Evolutionary conservation across 257 asterid genomes (phyloP).

Genomic region (Forsythia viridissima): DNA sequence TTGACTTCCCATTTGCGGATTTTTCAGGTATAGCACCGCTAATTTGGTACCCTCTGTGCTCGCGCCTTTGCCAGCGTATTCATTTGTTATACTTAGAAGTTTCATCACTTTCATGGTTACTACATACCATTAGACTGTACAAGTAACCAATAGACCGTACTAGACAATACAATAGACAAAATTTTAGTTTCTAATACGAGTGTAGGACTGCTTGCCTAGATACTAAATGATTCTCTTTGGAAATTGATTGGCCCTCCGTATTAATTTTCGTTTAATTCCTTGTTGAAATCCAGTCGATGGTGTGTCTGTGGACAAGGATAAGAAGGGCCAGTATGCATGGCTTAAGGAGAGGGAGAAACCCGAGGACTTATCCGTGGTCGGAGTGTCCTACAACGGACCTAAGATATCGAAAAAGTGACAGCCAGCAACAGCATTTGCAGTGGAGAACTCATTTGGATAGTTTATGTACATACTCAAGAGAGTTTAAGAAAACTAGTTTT

Average conservation of each 20-base stretch:
- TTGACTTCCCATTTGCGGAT: conserved; percentile 50
- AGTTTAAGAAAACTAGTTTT: background rate
- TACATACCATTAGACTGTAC: too few species aligned
- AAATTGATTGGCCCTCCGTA: too few species aligned
- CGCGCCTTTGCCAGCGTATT: background rate
- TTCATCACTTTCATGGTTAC: too few species aligned
- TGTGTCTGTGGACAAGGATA: conserved; percentile 28
- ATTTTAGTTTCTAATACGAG: too few species aligned
- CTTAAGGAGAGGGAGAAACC: conserved; percentile 81
- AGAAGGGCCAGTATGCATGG: conserved; percentile 60
- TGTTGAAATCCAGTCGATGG: conserved; percentile 34
- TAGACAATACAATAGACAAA: too few species aligned
- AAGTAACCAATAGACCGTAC: too few species aligned
- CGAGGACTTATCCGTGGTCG: conserved; percentile 54
- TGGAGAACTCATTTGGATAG: background rate
- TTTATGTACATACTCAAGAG: background rate
- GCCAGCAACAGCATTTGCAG: background rate
- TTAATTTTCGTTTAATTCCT: background rate
- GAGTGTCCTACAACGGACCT: conserved; percentile 66
- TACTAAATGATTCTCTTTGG: too few species aligned
- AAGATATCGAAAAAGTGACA: conserved; percentile 47
- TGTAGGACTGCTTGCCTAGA: too few species aligned
- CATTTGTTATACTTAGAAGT: background rate
- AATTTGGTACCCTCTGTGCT: background rate
- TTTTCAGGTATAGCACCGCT: conserved; percentile 29